Conservation (phyloP, 768 basidiomycete species). For the Lentinula sp. region DNA sequence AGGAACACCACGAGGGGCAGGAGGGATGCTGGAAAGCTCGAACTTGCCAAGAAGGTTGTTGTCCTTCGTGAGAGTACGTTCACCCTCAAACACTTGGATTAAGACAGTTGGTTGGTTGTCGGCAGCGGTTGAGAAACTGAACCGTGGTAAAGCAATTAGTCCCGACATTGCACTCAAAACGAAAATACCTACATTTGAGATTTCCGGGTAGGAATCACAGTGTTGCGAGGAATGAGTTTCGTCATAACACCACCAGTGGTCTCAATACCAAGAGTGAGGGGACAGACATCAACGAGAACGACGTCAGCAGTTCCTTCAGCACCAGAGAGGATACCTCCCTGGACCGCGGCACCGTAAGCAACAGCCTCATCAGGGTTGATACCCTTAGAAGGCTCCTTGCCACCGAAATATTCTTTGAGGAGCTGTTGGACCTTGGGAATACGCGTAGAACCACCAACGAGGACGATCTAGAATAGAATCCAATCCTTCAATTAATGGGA, state of each 20-base stretch:
- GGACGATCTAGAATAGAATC: slow-evolving; percentile 82
- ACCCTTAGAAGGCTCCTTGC: slow-evolving; percentile 95
- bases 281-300: slow-evolving; percentile 94
- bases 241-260: slow-evolving; percentile 98
- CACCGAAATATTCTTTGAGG: slow-evolving; percentile 94
- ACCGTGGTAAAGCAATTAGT: slow-evolving; percentile 1
- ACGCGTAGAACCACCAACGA: slow-evolving; percentile 97
- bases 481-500: no score
- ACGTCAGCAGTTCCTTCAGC: slow-evolving; percentile 87
- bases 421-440: slow-evolving; percentile 99
- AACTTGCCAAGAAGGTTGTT: slow-evolving; percentile 98
- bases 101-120: slow-evolving; percentile 94
- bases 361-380: slow-evolving; percentile 99
- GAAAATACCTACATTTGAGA: slow-evolving; percentile 67
- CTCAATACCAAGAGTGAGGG: slow-evolving; percentile 97
- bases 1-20: slow-evolving; percentile 93
- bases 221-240: slow-evolving; percentile 96
- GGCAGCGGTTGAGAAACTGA: slow-evolving; percentile 72
- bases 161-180: not conserved
- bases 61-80: slow-evolving; percentile 96
- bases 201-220: slow-evolving; percentile 97
- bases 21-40: slow-evolving; percentile 88
- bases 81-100: slow-evolving; percentile 97
- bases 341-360: slow-evolving; percentile 97
- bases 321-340: slow-evolving; percentile 96